phyloP scores from a whole-genome alignment of 495 filamentous ascomycete genomes.

The Aspergillus ostianus region DNA sequence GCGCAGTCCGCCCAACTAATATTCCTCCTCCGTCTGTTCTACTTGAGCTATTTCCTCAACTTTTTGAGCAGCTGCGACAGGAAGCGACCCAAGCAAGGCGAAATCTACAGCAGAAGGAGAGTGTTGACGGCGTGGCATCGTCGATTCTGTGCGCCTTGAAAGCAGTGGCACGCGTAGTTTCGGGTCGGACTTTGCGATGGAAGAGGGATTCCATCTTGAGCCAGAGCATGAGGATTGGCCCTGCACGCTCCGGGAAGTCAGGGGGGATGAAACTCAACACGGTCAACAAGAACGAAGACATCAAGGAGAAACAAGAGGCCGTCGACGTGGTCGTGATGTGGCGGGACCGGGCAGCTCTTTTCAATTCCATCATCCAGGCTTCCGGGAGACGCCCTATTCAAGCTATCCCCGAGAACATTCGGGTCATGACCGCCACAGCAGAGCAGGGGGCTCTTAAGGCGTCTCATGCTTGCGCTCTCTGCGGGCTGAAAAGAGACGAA shows the following conservation, averaged over 20 bases:
- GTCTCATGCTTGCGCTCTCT: slow-evolving; percentile 78
- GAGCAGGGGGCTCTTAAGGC: slow-evolving; percentile 65
- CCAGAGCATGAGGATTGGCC: slow-evolving; percentile 84
- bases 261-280: slow-evolving; percentile 88
- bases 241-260: slow-evolving; percentile 60
- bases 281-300: slow-evolving; percentile 73
- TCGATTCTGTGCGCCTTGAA: slow-evolving; percentile 55
- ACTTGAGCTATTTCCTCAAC: slow-evolving; percentile 66
- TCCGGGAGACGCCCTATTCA: slow-evolving; percentile 52
- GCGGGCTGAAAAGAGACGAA: slow-evolving; percentile 85
- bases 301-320: slow-evolving; percentile 84
- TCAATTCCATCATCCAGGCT: slow-evolving; percentile 40
- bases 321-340: slow-evolving; percentile 73
- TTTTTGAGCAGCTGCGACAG: slow-evolving; percentile 53
- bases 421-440: slow-evolving; percentile 54
- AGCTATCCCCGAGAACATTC: slow-evolving; percentile 62
- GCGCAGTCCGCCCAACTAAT: slow-evolving; percentile 69
- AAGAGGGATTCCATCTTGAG: slow-evolving; percentile 81
- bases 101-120: slow-evolving; percentile 18
- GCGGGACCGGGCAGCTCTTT: slow-evolving; percentile 47
- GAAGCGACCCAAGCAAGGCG: slow-evolving; percentile 31
- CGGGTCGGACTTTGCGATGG: slow-evolving; percentile 84
- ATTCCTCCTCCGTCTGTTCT: slow-evolving; percentile 85
- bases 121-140: slow-evolving; percentile 31
- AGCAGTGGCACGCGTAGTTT: slow-evolving; percentile 76